phyloP scores from a whole-genome alignment of 441 rosid genomes.

The Melastoma candidum region DNA sequence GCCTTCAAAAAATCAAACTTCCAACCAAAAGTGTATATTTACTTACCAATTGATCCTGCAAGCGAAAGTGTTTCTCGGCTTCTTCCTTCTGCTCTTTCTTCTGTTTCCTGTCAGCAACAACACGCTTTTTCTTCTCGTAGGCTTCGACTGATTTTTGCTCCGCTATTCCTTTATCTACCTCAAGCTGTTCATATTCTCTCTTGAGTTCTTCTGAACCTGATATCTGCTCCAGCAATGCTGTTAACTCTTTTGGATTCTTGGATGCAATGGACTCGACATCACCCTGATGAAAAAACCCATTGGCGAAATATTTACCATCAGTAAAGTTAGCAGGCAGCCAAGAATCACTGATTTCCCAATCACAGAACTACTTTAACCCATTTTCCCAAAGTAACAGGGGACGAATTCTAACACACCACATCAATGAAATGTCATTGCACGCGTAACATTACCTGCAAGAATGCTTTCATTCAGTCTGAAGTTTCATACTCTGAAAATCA shows the following conservation, averaged over 20 bases:
- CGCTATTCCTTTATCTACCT: slow-evolving; percentile 66
- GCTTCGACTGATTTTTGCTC: slow-evolving; percentile 80
- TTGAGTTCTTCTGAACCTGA: slow-evolving; percentile 96
- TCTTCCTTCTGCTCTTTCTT: slow-evolving; percentile 99
- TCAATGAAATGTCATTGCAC: neutral
- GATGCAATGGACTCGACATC: slow-evolving; percentile 99
- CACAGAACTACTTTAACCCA: too few species aligned
- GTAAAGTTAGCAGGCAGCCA: neutral
- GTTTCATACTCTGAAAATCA: too few species aligned
- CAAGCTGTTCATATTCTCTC: slow-evolving; percentile 81
- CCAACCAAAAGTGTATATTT: neutral
- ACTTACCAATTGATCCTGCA: slow-evolving; percentile 87
- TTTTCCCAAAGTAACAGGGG: too few species aligned
- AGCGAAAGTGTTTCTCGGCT: slow-evolving; percentile 85
- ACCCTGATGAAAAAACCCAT: slow-evolving; percentile 42
- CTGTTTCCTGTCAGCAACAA: slow-evolving; percentile 83
- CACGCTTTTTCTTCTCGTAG: slow-evolving; percentile 80
- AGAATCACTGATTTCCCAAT: too few species aligned
- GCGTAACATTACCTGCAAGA: too few species aligned
- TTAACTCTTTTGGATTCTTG: slow-evolving; percentile 90
- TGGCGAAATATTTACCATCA: neutral
- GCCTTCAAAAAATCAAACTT: too few species aligned
- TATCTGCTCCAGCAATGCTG: slow-evolving; percentile 85
- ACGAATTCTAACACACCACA: neutral
- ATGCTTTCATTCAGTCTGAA: too few species aligned